Evolutionary conservation across 768 basidiomycete species (phyloP).

Genomic region (Pholiota microspora): DNA sequence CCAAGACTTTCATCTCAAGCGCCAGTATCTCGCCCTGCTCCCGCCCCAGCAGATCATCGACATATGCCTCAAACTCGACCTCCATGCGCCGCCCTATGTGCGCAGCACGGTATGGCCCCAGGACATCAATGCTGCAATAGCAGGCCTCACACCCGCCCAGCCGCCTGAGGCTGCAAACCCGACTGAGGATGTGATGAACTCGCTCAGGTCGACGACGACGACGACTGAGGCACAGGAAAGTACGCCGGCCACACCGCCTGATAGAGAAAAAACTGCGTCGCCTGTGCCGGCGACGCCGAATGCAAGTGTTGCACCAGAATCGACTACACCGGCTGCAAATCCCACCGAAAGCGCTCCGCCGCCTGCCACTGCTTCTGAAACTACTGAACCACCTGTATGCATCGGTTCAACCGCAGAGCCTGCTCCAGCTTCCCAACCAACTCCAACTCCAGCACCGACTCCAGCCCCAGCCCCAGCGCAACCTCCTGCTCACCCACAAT

Average conservation of each 20-base stretch:
- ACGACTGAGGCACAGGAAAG: conserved; percentile 16
- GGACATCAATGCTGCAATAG: conserved; percentile 65
- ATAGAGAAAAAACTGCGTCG: conserved; percentile 16
- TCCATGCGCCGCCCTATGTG: conserved; percentile 63
- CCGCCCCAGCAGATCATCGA: conserved; percentile 74
- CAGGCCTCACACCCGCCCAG: conserved; percentile 37
- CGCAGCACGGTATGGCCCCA: conserved; percentile 71
- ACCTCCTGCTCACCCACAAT: conserved; percentile 24
- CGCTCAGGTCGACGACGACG: conserved; percentile 14
- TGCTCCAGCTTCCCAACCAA: background rate
- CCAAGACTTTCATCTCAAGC: conserved; percentile 64
- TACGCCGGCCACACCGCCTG: conserved; percentile 17
- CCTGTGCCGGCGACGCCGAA: conserved; percentile 12
- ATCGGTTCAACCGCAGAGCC: too few relatives aligned
- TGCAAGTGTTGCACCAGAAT: background rate
- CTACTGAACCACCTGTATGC: background rate
- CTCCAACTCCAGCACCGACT: conserved; percentile 14
- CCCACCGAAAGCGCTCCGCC: background rate
- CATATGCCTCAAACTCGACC: conserved; percentile 70
- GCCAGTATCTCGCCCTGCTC: conserved; percentile 67
- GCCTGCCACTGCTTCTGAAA: background rate
- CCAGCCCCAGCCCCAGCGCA: background rate
- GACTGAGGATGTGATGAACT: conserved; percentile 26
- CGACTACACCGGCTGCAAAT: background rate
- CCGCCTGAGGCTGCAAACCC: conserved; percentile 7